phyloP scores from a whole-genome alignment of 305 asterid genomes.

The Andrographis paniculata region DNA sequence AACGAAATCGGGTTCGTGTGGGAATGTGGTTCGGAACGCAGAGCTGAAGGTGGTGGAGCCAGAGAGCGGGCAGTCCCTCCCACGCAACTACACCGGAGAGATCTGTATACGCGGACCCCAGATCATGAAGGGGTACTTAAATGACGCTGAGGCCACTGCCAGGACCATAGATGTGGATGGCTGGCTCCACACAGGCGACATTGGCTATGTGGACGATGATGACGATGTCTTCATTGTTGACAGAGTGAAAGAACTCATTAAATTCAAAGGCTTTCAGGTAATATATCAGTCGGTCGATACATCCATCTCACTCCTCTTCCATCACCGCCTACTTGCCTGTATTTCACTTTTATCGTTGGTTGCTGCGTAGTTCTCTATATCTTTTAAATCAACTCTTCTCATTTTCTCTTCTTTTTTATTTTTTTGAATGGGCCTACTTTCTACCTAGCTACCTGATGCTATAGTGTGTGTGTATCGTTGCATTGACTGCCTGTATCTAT shows the following conservation, averaged over 20 bases:
- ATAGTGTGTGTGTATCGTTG: no score
- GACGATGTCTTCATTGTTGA: slow-evolving; percentile 63
- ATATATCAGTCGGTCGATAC: no score
- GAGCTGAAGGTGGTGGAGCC: slow-evolving; percentile 75
- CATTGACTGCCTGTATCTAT: not conserved
- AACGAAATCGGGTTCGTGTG: slow-evolving; percentile 78
- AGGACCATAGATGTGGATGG: slow-evolving; percentile 58
- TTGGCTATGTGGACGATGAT: slow-evolving; percentile 57
- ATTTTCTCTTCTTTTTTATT: no score
- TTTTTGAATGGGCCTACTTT: no score
- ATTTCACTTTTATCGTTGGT: no score
- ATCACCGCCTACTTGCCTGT: no score
- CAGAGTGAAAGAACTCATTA: slow-evolving; percentile 60
- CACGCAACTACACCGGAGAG: slow-evolving; percentile 64
- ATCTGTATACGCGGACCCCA: slow-evolving; percentile 76
- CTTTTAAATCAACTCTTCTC: no score
- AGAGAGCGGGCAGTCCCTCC: slow-evolving; percentile 53
- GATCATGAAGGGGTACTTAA: slow-evolving; percentile 69
- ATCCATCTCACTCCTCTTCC: no score
- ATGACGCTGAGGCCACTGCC: slow-evolving; percentile 58
- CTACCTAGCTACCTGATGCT: no score
- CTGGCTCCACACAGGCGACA: slow-evolving; percentile 72
- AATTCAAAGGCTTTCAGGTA: slow-evolving; percentile 67
- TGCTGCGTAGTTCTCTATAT: no score
- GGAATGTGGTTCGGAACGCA: slow-evolving; percentile 72